Evolutionary conservation across 441 rosid genomes (phyloP).

Genomic region (Biscutella laevigata): DNA sequence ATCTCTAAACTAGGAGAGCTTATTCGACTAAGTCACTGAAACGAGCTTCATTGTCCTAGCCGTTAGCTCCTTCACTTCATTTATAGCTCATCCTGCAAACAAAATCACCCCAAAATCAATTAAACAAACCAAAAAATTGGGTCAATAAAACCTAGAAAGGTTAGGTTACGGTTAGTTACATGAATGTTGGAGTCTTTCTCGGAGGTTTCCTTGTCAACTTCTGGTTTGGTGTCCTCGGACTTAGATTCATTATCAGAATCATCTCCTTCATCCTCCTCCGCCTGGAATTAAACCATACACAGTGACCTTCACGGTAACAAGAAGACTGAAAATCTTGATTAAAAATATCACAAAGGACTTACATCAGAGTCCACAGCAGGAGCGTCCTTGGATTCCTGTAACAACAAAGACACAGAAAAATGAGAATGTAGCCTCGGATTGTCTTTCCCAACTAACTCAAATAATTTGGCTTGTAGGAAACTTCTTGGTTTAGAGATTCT

Average conservation of each 20-base stretch:
- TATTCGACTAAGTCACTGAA: no score
- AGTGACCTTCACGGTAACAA: neutral
- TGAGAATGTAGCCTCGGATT: neutral
- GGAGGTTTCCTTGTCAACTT: constrained; percentile 10
- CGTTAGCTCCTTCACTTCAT: no score
- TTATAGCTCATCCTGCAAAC: no score
- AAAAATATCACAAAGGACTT: constrained; percentile 26
- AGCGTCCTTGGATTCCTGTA: constrained; percentile 66
- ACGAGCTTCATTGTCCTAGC: no score
- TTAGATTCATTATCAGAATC: constrained; percentile 38
- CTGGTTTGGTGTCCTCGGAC: constrained; percentile 29
- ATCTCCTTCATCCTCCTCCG: constrained; percentile 35
- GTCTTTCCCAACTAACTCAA: neutral
- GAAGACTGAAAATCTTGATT: neutral
- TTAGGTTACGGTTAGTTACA: no score
- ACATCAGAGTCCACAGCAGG: constrained; percentile 69
- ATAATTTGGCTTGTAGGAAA: no score
- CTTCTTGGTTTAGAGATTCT: neutral
- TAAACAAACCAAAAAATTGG: no score
- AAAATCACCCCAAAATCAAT: no score
- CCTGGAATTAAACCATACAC: constrained; percentile 28
- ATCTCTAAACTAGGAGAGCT: no score
- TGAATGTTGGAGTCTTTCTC: constrained; percentile 37
- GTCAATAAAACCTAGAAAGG: no score
- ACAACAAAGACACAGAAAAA: neutral